Evolutionary conservation across 306 rosid genomes (phyloP).

Genomic region (Begonia peltatifolia): DNA sequence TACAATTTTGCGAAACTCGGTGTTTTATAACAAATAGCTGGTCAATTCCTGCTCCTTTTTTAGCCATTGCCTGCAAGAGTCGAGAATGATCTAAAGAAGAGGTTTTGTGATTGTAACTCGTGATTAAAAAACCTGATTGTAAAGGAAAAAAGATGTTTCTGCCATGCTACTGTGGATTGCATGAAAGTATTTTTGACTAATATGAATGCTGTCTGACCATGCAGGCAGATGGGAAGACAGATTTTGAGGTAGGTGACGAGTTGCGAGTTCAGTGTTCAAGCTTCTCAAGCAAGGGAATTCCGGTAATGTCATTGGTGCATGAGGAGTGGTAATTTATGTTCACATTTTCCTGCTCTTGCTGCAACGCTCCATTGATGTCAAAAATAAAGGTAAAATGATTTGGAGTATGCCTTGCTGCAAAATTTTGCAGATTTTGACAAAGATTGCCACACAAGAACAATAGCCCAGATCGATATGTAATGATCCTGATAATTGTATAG

Average conservation of each 20-base stretch:
- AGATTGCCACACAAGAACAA: too few relatives aligned
- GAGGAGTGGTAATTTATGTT: constrained; percentile 18
- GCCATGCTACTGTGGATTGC: not conserved
- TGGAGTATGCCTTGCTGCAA: not conserved
- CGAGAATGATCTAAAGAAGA: too few relatives aligned
- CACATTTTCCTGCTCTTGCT: too few relatives aligned
- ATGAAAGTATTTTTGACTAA: too few relatives aligned
- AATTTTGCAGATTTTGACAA: too few relatives aligned
- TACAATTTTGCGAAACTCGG: too few relatives aligned
- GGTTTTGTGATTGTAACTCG: not conserved
- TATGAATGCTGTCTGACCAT: constrained; percentile 1
- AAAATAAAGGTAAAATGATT: not conserved
- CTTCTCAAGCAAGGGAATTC: constrained; percentile 66
- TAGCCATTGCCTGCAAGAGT: too few relatives aligned
- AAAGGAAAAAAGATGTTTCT: not conserved
- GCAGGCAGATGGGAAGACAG: constrained; percentile 37
- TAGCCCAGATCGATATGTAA: too few relatives aligned
- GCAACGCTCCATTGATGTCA: too few relatives aligned
- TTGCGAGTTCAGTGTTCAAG: constrained; percentile 54
- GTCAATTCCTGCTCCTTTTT: too few relatives aligned
- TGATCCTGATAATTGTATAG: too few relatives aligned
- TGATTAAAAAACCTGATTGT: not conserved
- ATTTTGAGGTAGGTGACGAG: constrained; percentile 44
- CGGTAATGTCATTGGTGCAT: constrained; percentile 44
- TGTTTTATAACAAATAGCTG: too few relatives aligned